Evolutionary conservation across 768 basidiomycete species (phyloP).

Genomic region (Rhodotorula diobovata): DNA sequence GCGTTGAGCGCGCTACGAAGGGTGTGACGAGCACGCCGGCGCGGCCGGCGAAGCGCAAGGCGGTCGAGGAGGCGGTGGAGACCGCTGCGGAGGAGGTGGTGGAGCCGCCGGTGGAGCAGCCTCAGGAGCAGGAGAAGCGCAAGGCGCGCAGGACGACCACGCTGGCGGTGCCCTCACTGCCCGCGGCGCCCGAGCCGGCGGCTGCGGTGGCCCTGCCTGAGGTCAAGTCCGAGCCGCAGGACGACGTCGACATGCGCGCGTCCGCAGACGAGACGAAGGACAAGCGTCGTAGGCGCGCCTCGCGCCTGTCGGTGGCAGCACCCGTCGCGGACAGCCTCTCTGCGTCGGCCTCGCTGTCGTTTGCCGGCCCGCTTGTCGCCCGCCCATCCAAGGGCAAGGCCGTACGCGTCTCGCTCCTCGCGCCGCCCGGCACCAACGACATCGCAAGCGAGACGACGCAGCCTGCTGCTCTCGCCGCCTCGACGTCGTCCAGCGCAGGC

Average conservation of each 20-base stretch:
- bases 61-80: neutral
- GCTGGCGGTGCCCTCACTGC: no score
- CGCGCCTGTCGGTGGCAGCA: neutral
- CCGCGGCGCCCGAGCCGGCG: no score
- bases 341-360: neutral
- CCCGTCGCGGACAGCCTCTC: neutral
- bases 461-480: neutral
- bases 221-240: no score
- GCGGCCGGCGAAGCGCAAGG: neutral
- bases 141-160: neutral
- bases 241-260: no score
- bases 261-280: neutral
- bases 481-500: neutral
- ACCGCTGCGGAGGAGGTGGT: no score
- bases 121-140: neutral
- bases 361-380: neutral
- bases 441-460: no score
- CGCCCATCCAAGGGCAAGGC: neutral
- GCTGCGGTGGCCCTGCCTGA: no score
- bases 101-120: neutral
- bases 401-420: neutral
- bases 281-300: neutral
- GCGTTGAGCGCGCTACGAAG: no score
- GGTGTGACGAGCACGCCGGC: constrained; percentile 17
- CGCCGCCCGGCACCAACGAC: neutral